Conservation (phyloP, 2,329 filamentous ascomycete species). For the Monilinia fructigena region DNA sequence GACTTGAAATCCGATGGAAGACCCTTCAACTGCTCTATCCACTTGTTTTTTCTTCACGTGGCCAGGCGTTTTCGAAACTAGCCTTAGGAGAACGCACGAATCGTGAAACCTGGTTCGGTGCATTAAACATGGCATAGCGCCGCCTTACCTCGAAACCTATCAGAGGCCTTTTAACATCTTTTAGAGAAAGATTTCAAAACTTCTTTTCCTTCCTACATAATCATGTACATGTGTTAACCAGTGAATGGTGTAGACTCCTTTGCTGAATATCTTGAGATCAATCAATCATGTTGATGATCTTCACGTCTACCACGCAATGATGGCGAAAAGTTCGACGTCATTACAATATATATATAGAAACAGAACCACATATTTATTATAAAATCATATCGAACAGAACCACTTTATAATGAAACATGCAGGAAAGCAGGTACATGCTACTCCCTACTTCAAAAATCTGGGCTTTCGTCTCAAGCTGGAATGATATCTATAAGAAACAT, state of each 20-base stretch:
- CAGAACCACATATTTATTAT: slow-evolving; percentile 7
- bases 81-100: background rate
- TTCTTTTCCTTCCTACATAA: background rate
- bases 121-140: background rate
- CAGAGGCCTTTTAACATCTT: background rate
- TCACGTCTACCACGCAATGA: background rate
- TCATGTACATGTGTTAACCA: background rate
- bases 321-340: slow-evolving; percentile 6
- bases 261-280: background rate
- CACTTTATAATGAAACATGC: slow-evolving; percentile 11
- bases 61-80: slow-evolving; percentile 3
- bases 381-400: background rate
- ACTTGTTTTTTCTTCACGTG: background rate
- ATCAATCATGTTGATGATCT: background rate
- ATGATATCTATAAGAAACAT: slow-evolving; percentile 1
- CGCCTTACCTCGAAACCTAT: background rate
- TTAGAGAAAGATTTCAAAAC: background rate
- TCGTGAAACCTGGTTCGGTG: slow-evolving; percentile 3
- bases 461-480: background rate
- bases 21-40: background rate
- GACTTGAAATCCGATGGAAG: too few species aligned
- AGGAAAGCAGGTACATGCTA: slow-evolving; percentile 2
- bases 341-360: slow-evolving; percentile 2
- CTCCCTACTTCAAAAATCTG: background rate
- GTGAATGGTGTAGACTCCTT: background rate